Percentiles rank a stretch among this genome's conserved stretches.
Conservation (phyloP, 176 grass and related monocot genomes). For the Oryza meridionalis region DNA sequence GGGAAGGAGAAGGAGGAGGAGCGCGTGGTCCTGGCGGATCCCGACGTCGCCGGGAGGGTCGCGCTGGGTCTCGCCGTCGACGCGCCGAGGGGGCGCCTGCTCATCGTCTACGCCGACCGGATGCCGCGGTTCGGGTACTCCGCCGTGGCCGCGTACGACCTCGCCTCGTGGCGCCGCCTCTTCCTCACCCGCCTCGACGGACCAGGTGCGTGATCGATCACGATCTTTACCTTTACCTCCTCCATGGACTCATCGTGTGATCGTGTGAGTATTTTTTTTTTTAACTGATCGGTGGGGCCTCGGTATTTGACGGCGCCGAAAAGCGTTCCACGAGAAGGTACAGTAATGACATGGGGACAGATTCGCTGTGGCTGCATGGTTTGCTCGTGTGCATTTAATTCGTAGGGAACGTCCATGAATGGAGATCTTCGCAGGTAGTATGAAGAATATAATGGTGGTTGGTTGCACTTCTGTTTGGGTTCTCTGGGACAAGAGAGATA, state of each 20-base stretch:
- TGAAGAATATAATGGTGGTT: background rate
- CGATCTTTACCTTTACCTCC: background rate
- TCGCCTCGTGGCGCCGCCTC: constrained; percentile 67
- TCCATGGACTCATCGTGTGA: background rate
- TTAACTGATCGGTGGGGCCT: constrained; percentile 21
- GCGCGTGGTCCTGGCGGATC: constrained; percentile 58
- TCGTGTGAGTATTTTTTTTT: background rate
- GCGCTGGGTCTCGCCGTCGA: constrained; percentile 69
- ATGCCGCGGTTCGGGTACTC: constrained; percentile 44
- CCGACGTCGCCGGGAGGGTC: constrained; percentile 50
- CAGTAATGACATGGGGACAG: constrained; percentile 6
- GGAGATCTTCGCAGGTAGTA: background rate
- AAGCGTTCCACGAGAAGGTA: background rate
- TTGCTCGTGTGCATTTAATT: constrained; percentile 34
- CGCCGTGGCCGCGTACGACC: constrained; percentile 81
- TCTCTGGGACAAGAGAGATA: background rate
- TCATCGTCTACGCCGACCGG: constrained; percentile 70
- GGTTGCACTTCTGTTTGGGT: background rate
- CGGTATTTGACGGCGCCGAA: background rate
- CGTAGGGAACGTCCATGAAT: constrained; percentile 14
- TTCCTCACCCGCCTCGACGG: constrained; percentile 76
- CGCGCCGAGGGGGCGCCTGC: constrained; percentile 48
- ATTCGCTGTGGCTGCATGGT: background rate
- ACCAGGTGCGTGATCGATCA: constrained; percentile 50
- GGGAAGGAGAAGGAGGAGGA: constrained; percentile 37